phyloP scores from a whole-genome alignment of 768 basidiomycete species.

The Clavaria fumosa region DNA sequence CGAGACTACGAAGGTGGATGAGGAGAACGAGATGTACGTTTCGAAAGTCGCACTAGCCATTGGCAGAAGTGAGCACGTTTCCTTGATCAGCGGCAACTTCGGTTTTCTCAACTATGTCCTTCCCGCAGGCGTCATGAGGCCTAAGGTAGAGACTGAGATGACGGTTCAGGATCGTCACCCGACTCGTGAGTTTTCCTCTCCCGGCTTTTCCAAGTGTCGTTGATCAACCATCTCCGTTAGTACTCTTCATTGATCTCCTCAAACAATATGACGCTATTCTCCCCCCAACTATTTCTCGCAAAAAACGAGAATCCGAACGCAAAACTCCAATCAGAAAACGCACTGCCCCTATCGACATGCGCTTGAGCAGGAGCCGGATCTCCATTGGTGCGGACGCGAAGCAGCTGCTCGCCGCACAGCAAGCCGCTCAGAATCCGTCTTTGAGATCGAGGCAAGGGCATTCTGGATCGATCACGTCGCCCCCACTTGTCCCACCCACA shows the following conservation, averaged over 20 bases:
- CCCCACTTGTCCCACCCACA: constrained; percentile 10
- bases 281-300: constrained; percentile 68
- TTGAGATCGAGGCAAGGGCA: constrained; percentile 22
- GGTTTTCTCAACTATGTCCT: constrained; percentile 4
- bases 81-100: neutral
- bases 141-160: constrained; percentile 65
- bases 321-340: constrained; percentile 73
- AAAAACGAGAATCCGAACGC: constrained; percentile 79
- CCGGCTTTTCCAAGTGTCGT: neutral
- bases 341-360: constrained; percentile 79
- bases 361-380: constrained; percentile 64
- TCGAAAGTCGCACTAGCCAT: constrained; percentile 80
- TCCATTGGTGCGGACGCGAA: constrained; percentile 54
- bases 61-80: constrained; percentile 53
- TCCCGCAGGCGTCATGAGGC: constrained; percentile 59
- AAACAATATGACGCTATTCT: constrained; percentile 59
- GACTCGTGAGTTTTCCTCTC: constrained; percentile 31
- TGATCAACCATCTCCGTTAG: constrained; percentile 20
- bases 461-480: constrained; percentile 15
- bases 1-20: constrained; percentile 49
- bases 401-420: constrained; percentile 58
- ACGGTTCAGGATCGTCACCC: constrained; percentile 89
- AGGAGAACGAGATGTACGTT: constrained; percentile 64
- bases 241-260: constrained; percentile 75
- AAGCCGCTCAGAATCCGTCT: constrained; percentile 40